A percentile compares a stretch with the other conserved stretches of the same genome.
Conservation (phyloP, 179 eudicot species). For the Spergularia azorica region DNA sequence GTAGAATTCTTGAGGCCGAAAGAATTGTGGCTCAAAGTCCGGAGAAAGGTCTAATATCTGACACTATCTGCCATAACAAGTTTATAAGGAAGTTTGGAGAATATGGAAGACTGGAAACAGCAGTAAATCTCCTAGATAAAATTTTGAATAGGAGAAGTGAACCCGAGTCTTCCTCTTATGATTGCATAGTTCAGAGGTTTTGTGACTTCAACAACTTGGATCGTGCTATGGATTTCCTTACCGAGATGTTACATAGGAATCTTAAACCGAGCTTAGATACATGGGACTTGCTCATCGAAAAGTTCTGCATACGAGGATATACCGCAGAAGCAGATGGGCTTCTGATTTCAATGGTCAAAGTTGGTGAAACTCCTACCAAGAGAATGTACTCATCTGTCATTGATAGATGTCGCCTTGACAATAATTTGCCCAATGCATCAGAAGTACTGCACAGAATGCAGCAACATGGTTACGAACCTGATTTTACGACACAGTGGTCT, state of each 20-base stretch:
- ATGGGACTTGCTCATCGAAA: conserved; percentile 50
- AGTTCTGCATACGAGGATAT: conserved; percentile 41
- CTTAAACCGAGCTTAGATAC: conserved; percentile 53
- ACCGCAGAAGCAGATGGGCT: conserved; percentile 57
- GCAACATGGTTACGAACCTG: conserved; percentile 69
- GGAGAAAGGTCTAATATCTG: conserved; percentile 41
- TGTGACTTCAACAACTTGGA: conserved; percentile 39
- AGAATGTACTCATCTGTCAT: conserved; percentile 54
- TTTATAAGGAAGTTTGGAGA: conserved; percentile 51
- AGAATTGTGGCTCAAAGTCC: conserved; percentile 43
- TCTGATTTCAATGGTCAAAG: conserved; percentile 45
- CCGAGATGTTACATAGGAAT: conserved; percentile 63
- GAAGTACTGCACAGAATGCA: conserved; percentile 62
- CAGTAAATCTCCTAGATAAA: conserved; percentile 54
- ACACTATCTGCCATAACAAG: conserved; percentile 41
- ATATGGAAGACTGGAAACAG: conserved; percentile 45
- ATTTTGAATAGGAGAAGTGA: conserved; percentile 51
- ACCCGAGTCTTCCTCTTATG: conserved; percentile 55
- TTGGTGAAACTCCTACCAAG: conserved; percentile 59
- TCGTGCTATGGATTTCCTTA: conserved; percentile 54
- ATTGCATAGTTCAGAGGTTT: conserved; percentile 47
- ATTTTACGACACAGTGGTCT: conserved; percentile 83
- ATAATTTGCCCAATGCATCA: conserved; percentile 61
- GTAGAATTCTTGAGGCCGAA: conserved; percentile 49
- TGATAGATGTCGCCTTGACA: conserved; percentile 44